Conservation (phyloP, 768 basidiomycete genomes). For the Candolleomyces efflorescens region DNA sequence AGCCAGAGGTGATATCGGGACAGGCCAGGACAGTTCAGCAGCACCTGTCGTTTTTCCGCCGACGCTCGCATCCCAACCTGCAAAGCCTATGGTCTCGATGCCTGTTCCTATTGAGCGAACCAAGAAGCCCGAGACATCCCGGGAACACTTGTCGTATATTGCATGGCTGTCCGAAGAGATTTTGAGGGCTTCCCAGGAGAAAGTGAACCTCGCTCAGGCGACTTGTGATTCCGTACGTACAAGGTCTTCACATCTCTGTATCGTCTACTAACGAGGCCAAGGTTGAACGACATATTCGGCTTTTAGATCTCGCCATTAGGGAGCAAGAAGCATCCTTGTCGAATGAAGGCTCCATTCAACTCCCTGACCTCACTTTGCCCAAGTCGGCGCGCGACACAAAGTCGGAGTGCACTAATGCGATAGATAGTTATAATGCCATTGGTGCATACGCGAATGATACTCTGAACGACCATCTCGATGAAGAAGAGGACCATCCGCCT, state of each 20-base stretch:
- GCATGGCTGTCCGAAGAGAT: slow-evolving; percentile 58
- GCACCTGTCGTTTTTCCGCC: not conserved
- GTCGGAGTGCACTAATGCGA: not conserved
- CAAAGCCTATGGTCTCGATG: slow-evolving; percentile 10
- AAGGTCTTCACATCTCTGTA: slow-evolving; percentile 15
- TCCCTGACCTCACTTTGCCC: slow-evolving; percentile 60
- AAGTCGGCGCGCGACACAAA: slow-evolving; percentile 40
- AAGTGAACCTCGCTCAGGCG: slow-evolving; percentile 69
- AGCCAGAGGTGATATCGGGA: not conserved
- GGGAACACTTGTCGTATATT: slow-evolving; percentile 52
- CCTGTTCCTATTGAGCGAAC: slow-evolving; percentile 19
- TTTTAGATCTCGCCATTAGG: slow-evolving; percentile 65
- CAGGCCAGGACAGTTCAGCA: not conserved
- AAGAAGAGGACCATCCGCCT: slow-evolving; percentile 14
- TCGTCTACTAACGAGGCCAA: not conserved
- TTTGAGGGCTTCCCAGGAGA: slow-evolving; percentile 67
- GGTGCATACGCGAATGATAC: slow-evolving; percentile 27
- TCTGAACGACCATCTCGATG: slow-evolving; percentile 37
- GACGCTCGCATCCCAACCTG: not conserved
- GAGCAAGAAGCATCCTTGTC: slow-evolving; percentile 40
- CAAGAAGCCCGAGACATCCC: slow-evolving; percentile 30
- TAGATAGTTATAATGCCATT: slow-evolving; percentile 10
- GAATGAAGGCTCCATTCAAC: slow-evolving; percentile 42
- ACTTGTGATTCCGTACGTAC: slow-evolving; percentile 67
- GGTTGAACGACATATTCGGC: slow-evolving; percentile 54